Percentiles rank a stretch among this genome's conserved stretches.
These are phyloP conservation scores for Drechslerella stenobrocha DNA, from an alignment of 2,329 filamentous ascomycete species.

Conservation along the genomic window DNA sequence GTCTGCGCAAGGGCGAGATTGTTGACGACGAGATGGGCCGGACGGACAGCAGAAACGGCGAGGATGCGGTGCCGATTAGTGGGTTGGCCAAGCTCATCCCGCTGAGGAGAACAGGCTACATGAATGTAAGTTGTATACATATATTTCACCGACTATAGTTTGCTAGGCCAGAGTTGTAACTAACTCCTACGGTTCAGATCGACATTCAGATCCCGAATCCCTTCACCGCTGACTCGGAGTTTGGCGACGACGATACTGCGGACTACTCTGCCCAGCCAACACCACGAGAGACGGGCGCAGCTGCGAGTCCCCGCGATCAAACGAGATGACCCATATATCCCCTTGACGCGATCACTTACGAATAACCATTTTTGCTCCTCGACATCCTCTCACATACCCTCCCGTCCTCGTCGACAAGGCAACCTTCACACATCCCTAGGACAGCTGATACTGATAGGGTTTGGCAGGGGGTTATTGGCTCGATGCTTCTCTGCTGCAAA, in stretches of 20 bases:
- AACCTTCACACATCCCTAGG: background rate
- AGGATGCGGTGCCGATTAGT: conserved; percentile 59
- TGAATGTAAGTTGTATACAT: conserved; percentile 76
- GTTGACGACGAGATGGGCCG: conserved; percentile 52
- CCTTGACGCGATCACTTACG: too few species aligned
- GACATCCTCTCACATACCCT: background rate
- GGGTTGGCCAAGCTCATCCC: conserved; percentile 72
- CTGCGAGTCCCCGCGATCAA: conserved; percentile 28
- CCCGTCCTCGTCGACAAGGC: conserved; percentile 4
- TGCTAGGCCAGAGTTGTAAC: conserved; percentile 19
- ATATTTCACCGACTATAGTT: conserved; percentile 1
- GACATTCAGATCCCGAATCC: conserved; percentile 82
- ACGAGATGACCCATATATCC: conserved; percentile 13
- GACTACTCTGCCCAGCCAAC: conserved; percentile 41
- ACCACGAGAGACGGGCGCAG: conserved; percentile 21
- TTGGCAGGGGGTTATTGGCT: conserved; percentile 10
- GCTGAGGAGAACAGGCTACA: conserved; percentile 80
- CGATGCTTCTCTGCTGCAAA: conserved; percentile 17
- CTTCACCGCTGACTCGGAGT: conserved; percentile 47
- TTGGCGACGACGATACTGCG: conserved; percentile 35
- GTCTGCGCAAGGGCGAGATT: conserved; percentile 27
- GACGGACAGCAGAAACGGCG: conserved; percentile 60
- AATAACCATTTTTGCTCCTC: background rate
- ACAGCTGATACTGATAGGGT: background rate
- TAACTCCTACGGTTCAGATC: conserved; percentile 61